Evolutionary conservation across 768 basidiomycete species (phyloP).

Genomic region (Collybia mongolica): DNA sequence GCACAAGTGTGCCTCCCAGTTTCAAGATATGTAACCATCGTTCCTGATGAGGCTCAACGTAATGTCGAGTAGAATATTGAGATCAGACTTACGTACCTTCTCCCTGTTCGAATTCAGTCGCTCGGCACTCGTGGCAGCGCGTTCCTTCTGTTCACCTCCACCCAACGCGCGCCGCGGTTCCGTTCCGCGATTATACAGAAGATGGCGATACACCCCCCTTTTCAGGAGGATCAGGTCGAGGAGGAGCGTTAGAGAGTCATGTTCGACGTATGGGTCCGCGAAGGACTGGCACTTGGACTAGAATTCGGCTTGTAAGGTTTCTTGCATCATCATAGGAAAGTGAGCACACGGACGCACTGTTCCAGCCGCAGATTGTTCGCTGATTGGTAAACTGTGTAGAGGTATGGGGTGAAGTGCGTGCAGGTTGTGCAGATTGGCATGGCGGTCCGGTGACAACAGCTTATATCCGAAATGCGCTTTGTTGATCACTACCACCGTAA

Average conservation of each 20-base stretch:
- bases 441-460: too few relatives aligned
- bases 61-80: background rate
- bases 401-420: slow-evolving; percentile 56
- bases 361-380: slow-evolving; percentile 78
- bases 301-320: background rate
- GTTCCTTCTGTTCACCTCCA: background rate
- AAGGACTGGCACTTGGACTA: slow-evolving; percentile 64
- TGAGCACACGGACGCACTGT: slow-evolving; percentile 64
- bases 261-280: slow-evolving; percentile 87
- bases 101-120: slow-evolving; percentile 8
- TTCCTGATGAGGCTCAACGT: slow-evolving; percentile 32
- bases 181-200: slow-evolving; percentile 77
- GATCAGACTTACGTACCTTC: slow-evolving; percentile 22
- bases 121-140: background rate
- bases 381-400: slow-evolving; percentile 83
- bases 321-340: background rate
- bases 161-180: slow-evolving; percentile 50
- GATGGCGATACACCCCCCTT: slow-evolving; percentile 76
- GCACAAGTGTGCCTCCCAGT: slow-evolving; percentile 56
- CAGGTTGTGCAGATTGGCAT: slow-evolving; percentile 70
- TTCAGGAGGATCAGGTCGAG: slow-evolving; percentile 84
- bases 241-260: slow-evolving; percentile 69
- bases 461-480: too few relatives aligned
- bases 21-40: slow-evolving; percentile 60
- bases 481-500: too few relatives aligned